Percentiles rank a stretch among this genome's conserved stretches.
Conservation (phyloP, 495 filamentous ascomycete species). For the Neurospora sp. region DNA sequence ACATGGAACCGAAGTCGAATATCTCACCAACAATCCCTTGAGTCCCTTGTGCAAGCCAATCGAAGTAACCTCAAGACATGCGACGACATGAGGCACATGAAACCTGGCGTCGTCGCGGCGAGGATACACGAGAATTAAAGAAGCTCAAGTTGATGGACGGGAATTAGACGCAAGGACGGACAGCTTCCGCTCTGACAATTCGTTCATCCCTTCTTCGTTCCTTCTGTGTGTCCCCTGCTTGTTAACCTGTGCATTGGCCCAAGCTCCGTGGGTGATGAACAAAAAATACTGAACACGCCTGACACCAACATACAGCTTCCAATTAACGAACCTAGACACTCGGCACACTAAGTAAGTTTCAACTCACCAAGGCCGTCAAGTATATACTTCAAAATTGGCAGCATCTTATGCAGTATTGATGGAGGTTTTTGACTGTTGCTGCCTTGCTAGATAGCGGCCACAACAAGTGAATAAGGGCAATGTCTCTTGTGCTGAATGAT, state of each 20-base stretch:
- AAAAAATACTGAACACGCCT: neutral
- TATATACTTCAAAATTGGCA: neutral
- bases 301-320: neutral
- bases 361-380: neutral
- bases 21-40: neutral
- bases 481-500: neutral
- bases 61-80: neutral
- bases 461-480: neutral
- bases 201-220: neutral
- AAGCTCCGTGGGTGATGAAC: neutral
- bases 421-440: neutral
- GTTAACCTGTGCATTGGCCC: neutral
- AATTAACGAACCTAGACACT: neutral
- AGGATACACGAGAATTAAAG: neutral
- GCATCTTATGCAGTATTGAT: neutral
- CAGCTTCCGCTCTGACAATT: neutral
- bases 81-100: neutral
- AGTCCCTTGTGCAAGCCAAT: neutral
- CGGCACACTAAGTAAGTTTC: neutral
- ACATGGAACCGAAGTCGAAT: neutral
- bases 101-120: neutral
- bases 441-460: neutral
- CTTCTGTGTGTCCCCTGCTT: neutral
- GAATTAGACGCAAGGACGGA: neutral
- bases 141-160: neutral